A percentile compares a stretch with the other conserved stretches of the same genome.
Conservation (phyloP, 2,329 filamentous ascomycete genomes). For the Penicillium capsulatum region DNA sequence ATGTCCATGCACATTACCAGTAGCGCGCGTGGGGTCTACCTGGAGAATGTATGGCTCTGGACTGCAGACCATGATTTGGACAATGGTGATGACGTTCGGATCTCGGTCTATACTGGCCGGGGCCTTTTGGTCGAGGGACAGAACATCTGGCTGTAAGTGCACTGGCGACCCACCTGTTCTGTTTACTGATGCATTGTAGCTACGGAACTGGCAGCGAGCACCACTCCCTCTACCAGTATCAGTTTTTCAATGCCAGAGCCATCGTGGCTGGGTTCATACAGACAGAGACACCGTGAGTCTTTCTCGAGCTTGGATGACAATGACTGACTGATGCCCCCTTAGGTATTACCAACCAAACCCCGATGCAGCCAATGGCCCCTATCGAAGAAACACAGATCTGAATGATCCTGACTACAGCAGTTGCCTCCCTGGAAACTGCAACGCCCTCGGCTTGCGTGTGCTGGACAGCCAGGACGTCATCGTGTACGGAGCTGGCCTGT, state of each 20-base stretch:
- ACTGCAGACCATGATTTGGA: conserved; percentile 56
- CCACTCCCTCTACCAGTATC: conserved; percentile 48
- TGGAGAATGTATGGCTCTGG: conserved; percentile 53
- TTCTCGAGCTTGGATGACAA: neutral
- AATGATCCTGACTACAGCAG: conserved; percentile 37
- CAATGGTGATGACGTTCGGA: conserved; percentile 45
- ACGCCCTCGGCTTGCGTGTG: conserved; percentile 50
- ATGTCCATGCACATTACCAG: conserved; percentile 39
- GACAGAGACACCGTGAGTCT: conserved; percentile 37
- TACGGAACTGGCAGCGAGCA: conserved; percentile 47
- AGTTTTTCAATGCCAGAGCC: conserved; percentile 38
- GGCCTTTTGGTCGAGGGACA: conserved; percentile 50
- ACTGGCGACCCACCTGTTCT: neutral
- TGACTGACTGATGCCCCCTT: neutral
- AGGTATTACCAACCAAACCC: conserved; percentile 41
- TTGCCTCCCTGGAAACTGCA: conserved; percentile 31
- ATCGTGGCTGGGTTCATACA: conserved; percentile 37
- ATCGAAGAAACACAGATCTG: conserved; percentile 26
- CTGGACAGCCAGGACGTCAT: conserved; percentile 42
- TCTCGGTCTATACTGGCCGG: conserved; percentile 52
- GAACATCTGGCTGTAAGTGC: conserved; percentile 37
- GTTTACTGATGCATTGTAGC: conserved; percentile 16
- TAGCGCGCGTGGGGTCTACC: conserved; percentile 36
- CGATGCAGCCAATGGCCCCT: conserved; percentile 31
- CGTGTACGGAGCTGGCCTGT: conserved; percentile 52